Evolutionary conservation across 2,329 filamentous ascomycete species (phyloP).

Genomic region (Fusarium sp.): DNA sequence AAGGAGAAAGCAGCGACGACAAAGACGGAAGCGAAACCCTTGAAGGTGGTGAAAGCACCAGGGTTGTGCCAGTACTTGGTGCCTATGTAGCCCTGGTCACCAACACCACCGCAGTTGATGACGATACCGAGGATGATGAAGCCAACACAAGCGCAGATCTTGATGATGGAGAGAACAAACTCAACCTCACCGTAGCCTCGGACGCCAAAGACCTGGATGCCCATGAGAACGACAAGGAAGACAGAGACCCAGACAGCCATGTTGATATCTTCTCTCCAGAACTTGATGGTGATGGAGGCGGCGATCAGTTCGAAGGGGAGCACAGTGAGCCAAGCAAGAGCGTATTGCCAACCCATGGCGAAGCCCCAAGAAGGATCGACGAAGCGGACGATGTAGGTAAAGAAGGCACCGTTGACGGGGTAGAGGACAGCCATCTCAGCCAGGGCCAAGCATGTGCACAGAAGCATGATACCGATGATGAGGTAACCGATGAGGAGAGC

Average conservation of each 20-base stretch:
- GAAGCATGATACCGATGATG: constrained; percentile 44
- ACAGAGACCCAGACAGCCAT: constrained; percentile 86
- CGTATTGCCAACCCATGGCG: constrained; percentile 97
- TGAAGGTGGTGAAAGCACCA: constrained; percentile 87
- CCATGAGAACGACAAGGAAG: constrained; percentile 82
- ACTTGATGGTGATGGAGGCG: constrained; percentile 85
- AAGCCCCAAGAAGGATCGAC: constrained; percentile 95
- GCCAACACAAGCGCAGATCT: constrained; percentile 77
- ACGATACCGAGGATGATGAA: constrained; percentile 85
- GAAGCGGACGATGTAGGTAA: constrained; percentile 91
- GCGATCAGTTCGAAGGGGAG: constrained; percentile 90
- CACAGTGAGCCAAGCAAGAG: constrained; percentile 87
- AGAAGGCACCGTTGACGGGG: constrained; percentile 92
- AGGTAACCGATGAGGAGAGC: constrained; percentile 84
- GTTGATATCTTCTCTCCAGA: constrained; percentile 78
- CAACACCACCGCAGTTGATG: constrained; percentile 85
- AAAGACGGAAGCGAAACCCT: constrained; percentile 83
- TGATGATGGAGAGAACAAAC: constrained; percentile 88
- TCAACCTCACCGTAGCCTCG: constrained; percentile 92
- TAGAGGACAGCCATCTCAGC: constrained; percentile 94
- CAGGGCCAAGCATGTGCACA: constrained; percentile 83
- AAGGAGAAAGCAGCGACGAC: constrained; percentile 83
- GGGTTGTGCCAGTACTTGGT: constrained; percentile 82
- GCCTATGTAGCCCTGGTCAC: constrained; percentile 82
- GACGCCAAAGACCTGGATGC: constrained; percentile 90